Base-by-base conservation (phyloP, 257 asterid genomes). In the Gentiana macrophylla region DNA sequence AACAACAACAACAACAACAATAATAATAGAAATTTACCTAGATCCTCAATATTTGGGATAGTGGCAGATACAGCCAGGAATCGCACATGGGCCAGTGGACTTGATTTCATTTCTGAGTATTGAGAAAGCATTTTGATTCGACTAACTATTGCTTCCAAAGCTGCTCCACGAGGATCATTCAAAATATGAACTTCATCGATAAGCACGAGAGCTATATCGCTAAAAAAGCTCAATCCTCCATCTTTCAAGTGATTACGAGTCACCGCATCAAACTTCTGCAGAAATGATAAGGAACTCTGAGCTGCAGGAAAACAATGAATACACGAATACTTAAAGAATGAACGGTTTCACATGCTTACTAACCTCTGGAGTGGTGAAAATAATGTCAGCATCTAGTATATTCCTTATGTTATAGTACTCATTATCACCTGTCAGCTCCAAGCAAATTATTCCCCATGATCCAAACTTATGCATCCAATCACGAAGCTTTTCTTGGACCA, bases 301-400 rank as follows among this genome's bases (percentile, higher is more conserved):
- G 61, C 64, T 51, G 59, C 48, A 37, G 50, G 24, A 55, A 32
- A 55, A n/a, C 10, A 12, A 12, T 8, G 37, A 35, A n/a, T 5
- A 3, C 47, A 2, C 37, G 1, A 36, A 35, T 36, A 36, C 12
- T 46, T 57, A 15, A 4, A 34, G 32, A 38, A 52, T 8, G 37
- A 2, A 41, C 35, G 60, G 32, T 59, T 49, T 43, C 49, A 49
- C 44, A 12, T 36, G 44, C 46, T 47, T 43, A 55, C 51, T 35
- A 43, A 91, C 98, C 98, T 87, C 98, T 47, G 97, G 96, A 68
- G 98, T 91, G 15, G 98, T 91, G 59, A 91, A 94, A 74, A 91
- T 83, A 67, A 91, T 83, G 75, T 87, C 97, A 37, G 98, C 90
- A 60, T 84, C 95, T 70, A 82, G 96, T 75, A 91, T 81, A 62